Evolutionary conservation across 2,329 filamentous ascomycete species (phyloP), one percentile per base, ranked within the genome.

Genomic region (Exophiala aquamarina): DNA sequence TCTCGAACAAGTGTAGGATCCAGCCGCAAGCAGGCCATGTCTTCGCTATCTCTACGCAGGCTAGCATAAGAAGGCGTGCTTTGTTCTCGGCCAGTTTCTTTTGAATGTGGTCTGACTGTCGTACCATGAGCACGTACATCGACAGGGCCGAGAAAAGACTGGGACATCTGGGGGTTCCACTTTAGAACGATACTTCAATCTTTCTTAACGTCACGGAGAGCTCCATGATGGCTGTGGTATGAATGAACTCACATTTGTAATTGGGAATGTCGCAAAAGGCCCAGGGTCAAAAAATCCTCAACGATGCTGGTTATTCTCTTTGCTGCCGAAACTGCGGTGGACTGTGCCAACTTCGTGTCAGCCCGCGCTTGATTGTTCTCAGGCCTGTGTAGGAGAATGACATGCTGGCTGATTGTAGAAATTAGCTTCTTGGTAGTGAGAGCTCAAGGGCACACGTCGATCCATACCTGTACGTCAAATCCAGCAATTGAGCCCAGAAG

Each of bases 1-100:
- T 47, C 37, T 47, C 44, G n/a, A 47, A 47, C 7, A 47, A 13
- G 11, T 14, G 9, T 37, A 55, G 37, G 23, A 61, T 57, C 58
- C 58, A 61, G 37, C 50, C 50, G 13, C 49, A 46, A n/a, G 59
- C 59, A 1, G 58, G 58, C 59, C 59, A 61, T 2, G 50, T 50
- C 15, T 57, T 49, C 13, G 56, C 52, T 4, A 61, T 42, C 20
- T 51, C 50, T 9, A 49, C 54, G 11, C 58, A 34, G 9, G 52
- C 59, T 3, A 61, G 37, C 39, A 61, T 41, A 14, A 57, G 53
- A 11, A 58, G 52, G 9, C 55, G 47, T 9, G 56, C 50, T 28
- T 52, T 59, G 34, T 59, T 57, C 34, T 61, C 55, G 13, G 58
- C 59, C 2, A 61, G 39, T 41, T 60, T 46, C 21, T 47, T 47